These are phyloP conservation scores for Tolypocladium album DNA, from an alignment of 2,329 filamentous ascomycete species.

Conservation along the genomic window DNA sequence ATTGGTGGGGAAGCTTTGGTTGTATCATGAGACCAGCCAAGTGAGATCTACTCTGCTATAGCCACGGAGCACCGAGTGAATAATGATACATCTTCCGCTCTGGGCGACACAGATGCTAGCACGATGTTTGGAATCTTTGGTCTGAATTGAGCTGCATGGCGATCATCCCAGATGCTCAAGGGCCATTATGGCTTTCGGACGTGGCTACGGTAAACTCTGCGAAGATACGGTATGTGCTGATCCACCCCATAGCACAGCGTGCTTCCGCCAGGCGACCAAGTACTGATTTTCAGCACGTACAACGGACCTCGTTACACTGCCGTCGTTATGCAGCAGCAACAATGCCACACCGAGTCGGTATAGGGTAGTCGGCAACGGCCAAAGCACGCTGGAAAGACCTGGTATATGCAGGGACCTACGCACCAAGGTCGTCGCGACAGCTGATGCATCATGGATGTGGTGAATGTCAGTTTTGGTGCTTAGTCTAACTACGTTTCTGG, in stretches of 20 bases:
- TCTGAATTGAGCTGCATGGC: not conserved
- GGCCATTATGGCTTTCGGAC: not conserved
- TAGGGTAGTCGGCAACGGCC: not conserved
- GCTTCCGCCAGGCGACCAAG: not conserved
- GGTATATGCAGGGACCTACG: not conserved
- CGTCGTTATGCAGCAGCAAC: not conserved
- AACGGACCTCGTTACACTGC: not conserved
- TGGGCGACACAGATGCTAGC: not conserved
- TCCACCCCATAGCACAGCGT: not conserved
- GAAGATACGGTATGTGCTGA: not conserved
- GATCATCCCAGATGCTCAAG: not conserved
- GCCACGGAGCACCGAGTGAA: not conserved
- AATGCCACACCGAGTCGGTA: not conserved
- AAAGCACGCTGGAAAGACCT: not conserved
- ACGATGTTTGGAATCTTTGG: not conserved
- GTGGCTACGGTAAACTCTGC: not conserved
- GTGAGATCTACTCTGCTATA: no score
- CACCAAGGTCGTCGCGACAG: no score
- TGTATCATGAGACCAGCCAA: not conserved
- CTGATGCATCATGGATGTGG: constrained; percentile 1
- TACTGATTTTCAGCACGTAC: not conserved
- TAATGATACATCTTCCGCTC: not conserved
- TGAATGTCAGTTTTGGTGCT: constrained; percentile 17
- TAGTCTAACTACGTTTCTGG: constrained; percentile 24
- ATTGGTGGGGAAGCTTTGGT: no score